Evolutionary conservation across 768 basidiomycete genomes (phyloP).

Genomic region (Zangia roseola): DNA sequence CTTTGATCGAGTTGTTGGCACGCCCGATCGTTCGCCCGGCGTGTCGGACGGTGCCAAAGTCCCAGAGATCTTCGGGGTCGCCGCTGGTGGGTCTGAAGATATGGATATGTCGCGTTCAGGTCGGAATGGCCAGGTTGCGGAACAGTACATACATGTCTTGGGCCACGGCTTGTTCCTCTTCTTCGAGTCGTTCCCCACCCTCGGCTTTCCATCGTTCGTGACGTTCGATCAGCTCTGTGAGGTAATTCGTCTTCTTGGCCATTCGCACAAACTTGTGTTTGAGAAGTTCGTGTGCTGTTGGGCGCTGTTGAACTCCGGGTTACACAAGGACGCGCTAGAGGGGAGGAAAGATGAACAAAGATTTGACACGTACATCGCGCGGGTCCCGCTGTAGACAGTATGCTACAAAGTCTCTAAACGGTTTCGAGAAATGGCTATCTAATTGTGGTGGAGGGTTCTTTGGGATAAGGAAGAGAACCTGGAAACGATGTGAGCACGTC

Average conservation of each 20-base stretch:
- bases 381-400: conserved; percentile 95
- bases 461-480: conserved; percentile 98
- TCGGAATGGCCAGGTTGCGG: background rate
- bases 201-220: conserved; percentile 93
- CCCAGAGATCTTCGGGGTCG: conserved; percentile 88
- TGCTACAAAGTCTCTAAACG: conserved; percentile 92
- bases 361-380: conserved; percentile 60
- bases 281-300: conserved; percentile 89
- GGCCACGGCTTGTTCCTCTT: conserved; percentile 60
- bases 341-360: background rate
- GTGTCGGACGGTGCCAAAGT: conserved; percentile 94
- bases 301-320: conserved; percentile 56
- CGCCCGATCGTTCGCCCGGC: conserved; percentile 70
- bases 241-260: conserved; percentile 92
- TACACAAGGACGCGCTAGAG: conserved; percentile 9
- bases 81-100: conserved; percentile 47
- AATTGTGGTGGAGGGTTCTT: conserved; percentile 94
- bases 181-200: conserved; percentile 73
- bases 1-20: conserved; percentile 49
- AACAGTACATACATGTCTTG: conserved; percentile 59
- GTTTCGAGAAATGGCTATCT: conserved; percentile 87
- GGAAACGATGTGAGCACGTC: background rate
- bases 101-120: background rate
- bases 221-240: conserved; percentile 94
- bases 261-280: conserved; percentile 95